A percentile compares a stretch with the other conserved stretches of the same genome.
These are phyloP conservation scores for Leptoxyphium fumago DNA, from an alignment of 2,329 filamentous ascomycete species.

Conservation along the genomic window DNA sequence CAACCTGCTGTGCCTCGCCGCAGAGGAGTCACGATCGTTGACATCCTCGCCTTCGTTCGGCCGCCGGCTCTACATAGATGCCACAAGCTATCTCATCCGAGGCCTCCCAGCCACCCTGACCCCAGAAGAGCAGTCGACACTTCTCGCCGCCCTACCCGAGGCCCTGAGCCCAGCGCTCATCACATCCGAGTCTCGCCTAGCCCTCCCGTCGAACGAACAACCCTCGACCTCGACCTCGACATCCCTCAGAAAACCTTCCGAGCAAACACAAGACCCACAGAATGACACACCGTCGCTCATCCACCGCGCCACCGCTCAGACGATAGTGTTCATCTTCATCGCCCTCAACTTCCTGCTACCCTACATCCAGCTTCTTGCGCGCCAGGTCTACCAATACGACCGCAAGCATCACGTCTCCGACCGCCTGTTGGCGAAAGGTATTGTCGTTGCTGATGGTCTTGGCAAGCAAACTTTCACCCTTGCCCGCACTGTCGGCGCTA, in stretches of 20 bases:
- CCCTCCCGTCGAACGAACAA: slow-evolving; percentile 9
- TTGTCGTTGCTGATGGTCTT: slow-evolving; percentile 39
- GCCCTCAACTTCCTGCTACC: slow-evolving; percentile 46
- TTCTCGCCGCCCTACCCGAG: slow-evolving; percentile 38
- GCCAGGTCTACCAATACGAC: slow-evolving; percentile 46
- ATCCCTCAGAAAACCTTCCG: background rate
- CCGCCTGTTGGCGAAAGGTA: slow-evolving; percentile 36
- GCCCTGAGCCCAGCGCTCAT: slow-evolving; percentile 8
- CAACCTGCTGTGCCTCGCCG: slow-evolving; percentile 31
- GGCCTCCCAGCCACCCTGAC: slow-evolving; percentile 45
- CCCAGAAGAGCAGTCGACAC: slow-evolving; percentile 36
- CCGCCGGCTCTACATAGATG: slow-evolving; percentile 49
- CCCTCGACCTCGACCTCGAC: slow-evolving; percentile 10
- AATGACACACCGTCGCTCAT: slow-evolving; percentile 32
- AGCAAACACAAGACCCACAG: background rate
- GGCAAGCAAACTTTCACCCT: slow-evolving; percentile 38
- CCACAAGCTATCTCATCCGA: slow-evolving; percentile 48
- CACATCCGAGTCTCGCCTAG: slow-evolving; percentile 8
- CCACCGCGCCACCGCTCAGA: slow-evolving; percentile 41
- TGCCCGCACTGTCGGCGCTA: slow-evolving; percentile 40
- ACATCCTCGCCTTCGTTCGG: slow-evolving; percentile 31
- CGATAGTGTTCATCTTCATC: slow-evolving; percentile 33
- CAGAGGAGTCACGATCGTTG: slow-evolving; percentile 26
- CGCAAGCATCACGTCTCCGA: slow-evolving; percentile 51
- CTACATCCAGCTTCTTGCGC: slow-evolving; percentile 41